Percentiles rank a stretch among this genome's conserved stretches.
Conservation (phyloP, 2,329 filamentous ascomycete species). For the Bipolaris bicolor region DNA sequence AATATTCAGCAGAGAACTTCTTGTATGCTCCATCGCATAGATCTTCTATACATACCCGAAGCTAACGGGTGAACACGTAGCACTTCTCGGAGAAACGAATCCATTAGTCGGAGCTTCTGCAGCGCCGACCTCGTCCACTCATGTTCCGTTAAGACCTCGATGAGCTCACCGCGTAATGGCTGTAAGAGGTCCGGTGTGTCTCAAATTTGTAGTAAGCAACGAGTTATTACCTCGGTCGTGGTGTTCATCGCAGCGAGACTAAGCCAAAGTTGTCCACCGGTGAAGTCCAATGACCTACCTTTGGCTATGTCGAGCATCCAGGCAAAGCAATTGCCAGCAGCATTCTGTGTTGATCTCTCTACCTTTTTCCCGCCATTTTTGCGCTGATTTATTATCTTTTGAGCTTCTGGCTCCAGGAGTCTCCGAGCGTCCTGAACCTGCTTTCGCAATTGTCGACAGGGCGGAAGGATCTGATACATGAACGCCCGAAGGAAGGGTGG, state of each 20-base stretch:
- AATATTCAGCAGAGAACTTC: background rate
- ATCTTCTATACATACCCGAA: too few species aligned
- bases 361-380: background rate
- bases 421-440: too few species aligned
- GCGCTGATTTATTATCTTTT: background rate
- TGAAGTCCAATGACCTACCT: background rate
- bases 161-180: background rate
- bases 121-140: background rate
- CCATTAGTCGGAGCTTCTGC: background rate
- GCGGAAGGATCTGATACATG: too few species aligned
- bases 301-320: background rate
- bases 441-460: too few species aligned
- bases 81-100: background rate
- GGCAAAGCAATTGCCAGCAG: background rate
- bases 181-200: background rate
- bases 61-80: background rate
- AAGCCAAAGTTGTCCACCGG: background rate
- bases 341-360: background rate
- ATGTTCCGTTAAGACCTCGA: background rate
- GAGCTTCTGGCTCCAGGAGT: background rate
- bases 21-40: too few species aligned
- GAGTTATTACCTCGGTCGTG: background rate
- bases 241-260: background rate
- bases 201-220: background rate
- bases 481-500: too few species aligned